These are phyloP conservation scores for Knoxdaviesia proteae DNA, from an alignment of 2,329 filamentous ascomycete genomes.

Conservation along the genomic window DNA sequence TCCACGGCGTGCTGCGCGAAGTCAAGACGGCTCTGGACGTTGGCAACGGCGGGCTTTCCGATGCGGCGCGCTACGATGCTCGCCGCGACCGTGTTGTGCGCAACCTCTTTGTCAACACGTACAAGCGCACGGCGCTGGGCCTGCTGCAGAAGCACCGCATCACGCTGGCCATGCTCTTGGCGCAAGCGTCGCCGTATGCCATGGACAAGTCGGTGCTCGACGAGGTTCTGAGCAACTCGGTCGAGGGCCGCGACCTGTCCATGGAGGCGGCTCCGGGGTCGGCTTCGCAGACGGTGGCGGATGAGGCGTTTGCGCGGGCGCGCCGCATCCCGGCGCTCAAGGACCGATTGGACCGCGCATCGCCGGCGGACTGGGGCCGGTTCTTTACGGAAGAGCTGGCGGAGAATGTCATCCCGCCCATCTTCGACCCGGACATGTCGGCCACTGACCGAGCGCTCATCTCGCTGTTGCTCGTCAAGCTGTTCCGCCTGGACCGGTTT, in stretches of 20 bases:
- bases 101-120: slow-evolving; percentile 78
- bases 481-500: slow-evolving; percentile 89
- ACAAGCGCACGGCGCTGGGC: slow-evolving; percentile 81
- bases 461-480: slow-evolving; percentile 75
- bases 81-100: slow-evolving; percentile 80
- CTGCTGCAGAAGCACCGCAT: slow-evolving; percentile 86
- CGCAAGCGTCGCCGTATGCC: slow-evolving; percentile 84
- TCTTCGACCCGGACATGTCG: slow-evolving; percentile 42
- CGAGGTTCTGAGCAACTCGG: slow-evolving; percentile 55
- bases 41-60: slow-evolving; percentile 51
- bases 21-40: too few relatives aligned
- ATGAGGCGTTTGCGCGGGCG: slow-evolving; percentile 48
- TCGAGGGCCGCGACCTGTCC: slow-evolving; percentile 62
- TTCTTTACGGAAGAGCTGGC: slow-evolving; percentile 76
- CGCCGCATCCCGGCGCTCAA: slow-evolving; percentile 54
- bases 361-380: slow-evolving; percentile 48
- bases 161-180: slow-evolving; percentile 82
- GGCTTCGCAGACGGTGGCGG: slow-evolving; percentile 15
- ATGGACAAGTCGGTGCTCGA: slow-evolving; percentile 89
- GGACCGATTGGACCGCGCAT: slow-evolving; percentile 41
- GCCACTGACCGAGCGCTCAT: slow-evolving; percentile 57
- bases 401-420: slow-evolving; percentile 59
- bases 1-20: slow-evolving; percentile 64
- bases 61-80: slow-evolving; percentile 51
- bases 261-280: slow-evolving; percentile 30